Conservation (phyloP, 1,284 basidiomycete genomes). For the Cryptococcus amylolentus region DNA sequence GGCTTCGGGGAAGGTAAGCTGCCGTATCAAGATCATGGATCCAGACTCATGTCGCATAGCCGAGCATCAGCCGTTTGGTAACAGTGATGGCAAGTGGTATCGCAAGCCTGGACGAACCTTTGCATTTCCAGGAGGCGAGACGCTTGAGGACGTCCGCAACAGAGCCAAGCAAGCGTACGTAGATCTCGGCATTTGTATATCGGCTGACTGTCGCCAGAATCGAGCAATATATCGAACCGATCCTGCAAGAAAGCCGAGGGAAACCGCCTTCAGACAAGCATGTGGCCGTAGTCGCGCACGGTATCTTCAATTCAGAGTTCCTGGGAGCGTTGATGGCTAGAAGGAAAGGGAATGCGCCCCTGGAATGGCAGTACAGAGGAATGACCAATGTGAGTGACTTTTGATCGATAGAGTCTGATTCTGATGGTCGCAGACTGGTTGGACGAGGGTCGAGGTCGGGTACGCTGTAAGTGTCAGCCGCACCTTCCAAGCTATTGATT, state of each 20-base stretch:
- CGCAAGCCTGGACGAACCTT: slow-evolving; percentile 38
- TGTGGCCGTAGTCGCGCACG: slow-evolving; percentile 49
- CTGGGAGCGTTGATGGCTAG: slow-evolving; percentile 43
- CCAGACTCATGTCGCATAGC: no score
- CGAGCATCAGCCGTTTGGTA: slow-evolving; percentile 32
- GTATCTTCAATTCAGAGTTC: slow-evolving; percentile 51
- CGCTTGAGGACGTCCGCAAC: slow-evolving; percentile 43
- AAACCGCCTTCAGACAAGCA: slow-evolving; percentile 23
- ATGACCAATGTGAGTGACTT: slow-evolving; percentile 48
- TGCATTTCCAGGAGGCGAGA: slow-evolving; percentile 45
- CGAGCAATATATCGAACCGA: slow-evolving; percentile 41
- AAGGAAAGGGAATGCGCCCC: slow-evolving; percentile 38
- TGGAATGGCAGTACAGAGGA: slow-evolving; percentile 47
- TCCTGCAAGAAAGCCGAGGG: slow-evolving; percentile 29
- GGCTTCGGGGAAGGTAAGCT: slow-evolving; percentile 44
- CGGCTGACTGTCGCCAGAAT: slow-evolving; percentile 24
- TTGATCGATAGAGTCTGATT: neutral
- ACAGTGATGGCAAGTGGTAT: slow-evolving; percentile 20
- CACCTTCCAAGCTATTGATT: neutral
- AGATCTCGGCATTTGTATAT: neutral
- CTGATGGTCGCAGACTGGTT: slow-evolving; percentile 45
- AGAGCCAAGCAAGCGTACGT: slow-evolving; percentile 48
- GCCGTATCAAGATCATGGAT: neutral
- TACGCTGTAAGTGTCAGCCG: slow-evolving; percentile 28
- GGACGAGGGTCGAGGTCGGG: slow-evolving; percentile 51